phyloP scores from a whole-genome alignment of 208 protist species.

The Jaenimonas drosophilae region DNA sequence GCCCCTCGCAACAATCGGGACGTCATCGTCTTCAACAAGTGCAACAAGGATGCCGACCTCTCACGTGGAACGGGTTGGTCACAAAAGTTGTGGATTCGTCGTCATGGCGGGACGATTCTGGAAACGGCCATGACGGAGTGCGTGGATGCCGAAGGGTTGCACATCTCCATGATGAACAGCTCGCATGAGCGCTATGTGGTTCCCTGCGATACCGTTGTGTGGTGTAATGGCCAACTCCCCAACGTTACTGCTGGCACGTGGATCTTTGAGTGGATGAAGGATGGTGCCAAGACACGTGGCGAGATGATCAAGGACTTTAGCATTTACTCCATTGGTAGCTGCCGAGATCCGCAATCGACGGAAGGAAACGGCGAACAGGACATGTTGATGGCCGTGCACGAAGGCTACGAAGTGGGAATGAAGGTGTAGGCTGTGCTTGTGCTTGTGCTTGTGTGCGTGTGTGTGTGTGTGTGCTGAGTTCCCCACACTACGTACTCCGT shows the following conservation, averaged over 20 bases:
- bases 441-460: too few species aligned
- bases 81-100: constrained; percentile 73
- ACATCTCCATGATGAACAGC: constrained; percentile 48
- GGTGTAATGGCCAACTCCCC: constrained; percentile 74
- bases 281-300: constrained; percentile 61
- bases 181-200: constrained; percentile 37
- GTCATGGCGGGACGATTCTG: constrained; percentile 58
- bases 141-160: constrained; percentile 53
- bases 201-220: constrained; percentile 80
- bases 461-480: too few species aligned
- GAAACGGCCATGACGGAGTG: constrained; percentile 54
- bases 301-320: constrained; percentile 72
- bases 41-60: constrained; percentile 68
- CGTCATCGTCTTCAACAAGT: constrained; percentile 68
- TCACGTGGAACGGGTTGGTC: constrained; percentile 70
- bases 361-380: constrained; percentile 81
- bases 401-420: constrained; percentile 77
- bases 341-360: constrained; percentile 60
- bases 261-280: constrained; percentile 85
- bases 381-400: constrained; percentile 67
- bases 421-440: constrained; percentile 40
- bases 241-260: constrained; percentile 70
- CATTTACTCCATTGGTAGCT: constrained; percentile 68
- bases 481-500: too few species aligned
- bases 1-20: constrained; percentile 72